Conservation (phyloP, 192 early-diverging fungal genomes). For the Podila clonocystis region DNA sequence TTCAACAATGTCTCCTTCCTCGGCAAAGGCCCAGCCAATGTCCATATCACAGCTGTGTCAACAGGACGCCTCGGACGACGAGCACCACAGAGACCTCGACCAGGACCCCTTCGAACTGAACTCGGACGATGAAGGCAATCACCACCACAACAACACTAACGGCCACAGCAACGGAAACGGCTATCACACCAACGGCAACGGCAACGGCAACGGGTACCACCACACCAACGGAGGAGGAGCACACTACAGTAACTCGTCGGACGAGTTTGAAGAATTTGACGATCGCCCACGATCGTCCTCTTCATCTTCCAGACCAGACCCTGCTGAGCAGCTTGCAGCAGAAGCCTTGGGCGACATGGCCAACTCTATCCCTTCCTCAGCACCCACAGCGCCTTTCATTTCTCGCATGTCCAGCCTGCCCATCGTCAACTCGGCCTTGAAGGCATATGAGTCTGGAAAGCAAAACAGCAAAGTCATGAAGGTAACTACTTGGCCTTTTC, state of each 20-base stretch:
- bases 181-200: neutral
- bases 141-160: neutral
- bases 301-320: slow-evolving; percentile 1
- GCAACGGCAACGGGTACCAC: slow-evolving; percentile 3
- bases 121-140: neutral
- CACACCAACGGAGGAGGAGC: neutral
- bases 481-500: slow-evolving; percentile 13
- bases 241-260: slow-evolving; percentile 30
- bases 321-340: slow-evolving; percentile 40
- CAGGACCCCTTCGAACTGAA: slow-evolving; percentile 45
- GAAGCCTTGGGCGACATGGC: slow-evolving; percentile 49
- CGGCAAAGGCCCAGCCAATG: slow-evolving; percentile 48
- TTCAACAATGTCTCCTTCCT: slow-evolving; percentile 36
- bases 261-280: slow-evolving; percentile 50
- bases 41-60: slow-evolving; percentile 52
- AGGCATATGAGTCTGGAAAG: slow-evolving; percentile 80
- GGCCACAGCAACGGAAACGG: neutral
- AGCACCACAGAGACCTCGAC: slow-evolving; percentile 23
- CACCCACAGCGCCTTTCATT: slow-evolving; percentile 65
- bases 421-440: slow-evolving; percentile 77
- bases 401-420: slow-evolving; percentile 82
- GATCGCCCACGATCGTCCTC: slow-evolving; percentile 16
- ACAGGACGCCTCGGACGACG: slow-evolving; percentile 32
- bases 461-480: slow-evolving; percentile 52
- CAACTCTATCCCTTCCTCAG: slow-evolving; percentile 23